Evolutionary conservation across 78 protist species (phyloP).

Genomic region (Dictyostelium capitatum): DNA sequence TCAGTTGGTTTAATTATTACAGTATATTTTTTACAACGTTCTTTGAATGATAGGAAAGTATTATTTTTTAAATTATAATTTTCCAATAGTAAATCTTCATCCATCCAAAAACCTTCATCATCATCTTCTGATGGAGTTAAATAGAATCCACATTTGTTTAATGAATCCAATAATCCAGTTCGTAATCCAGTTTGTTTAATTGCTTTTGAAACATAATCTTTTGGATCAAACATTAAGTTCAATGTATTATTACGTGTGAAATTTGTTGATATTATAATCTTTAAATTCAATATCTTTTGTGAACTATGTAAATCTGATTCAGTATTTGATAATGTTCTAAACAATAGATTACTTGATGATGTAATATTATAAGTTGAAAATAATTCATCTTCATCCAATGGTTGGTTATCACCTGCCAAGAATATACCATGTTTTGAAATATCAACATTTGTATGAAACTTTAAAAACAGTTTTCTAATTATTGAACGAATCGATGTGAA

Average conservation of each 20-base stretch:
- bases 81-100: constrained; percentile 42
- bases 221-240: constrained; percentile 45
- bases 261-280: neutral
- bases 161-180: constrained; percentile 57
- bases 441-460: constrained; percentile 50
- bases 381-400: constrained; percentile 67
- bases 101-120: constrained; percentile 83
- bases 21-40: constrained; percentile 65
- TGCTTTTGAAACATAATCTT: constrained; percentile 38
- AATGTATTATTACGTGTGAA: constrained; percentile 10
- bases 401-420: neutral
- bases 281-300: constrained; percentile 30
- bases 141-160: constrained; percentile 73
- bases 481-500: constrained; percentile 72
- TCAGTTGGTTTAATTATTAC: constrained; percentile 22
- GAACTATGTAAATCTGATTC: neutral
- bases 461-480: constrained; percentile 60
- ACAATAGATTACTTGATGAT: neutral
- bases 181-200: constrained; percentile 64
- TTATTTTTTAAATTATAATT: constrained; percentile 32
- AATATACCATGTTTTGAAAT: constrained; percentile 52
- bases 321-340: constrained; percentile 1
- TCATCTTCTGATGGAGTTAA: constrained; percentile 71
- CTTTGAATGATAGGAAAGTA: constrained; percentile 59
- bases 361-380: constrained; percentile 47